phyloP scores from a whole-genome alignment of 805 yeast species.

The Pichia cabralensis region DNA sequence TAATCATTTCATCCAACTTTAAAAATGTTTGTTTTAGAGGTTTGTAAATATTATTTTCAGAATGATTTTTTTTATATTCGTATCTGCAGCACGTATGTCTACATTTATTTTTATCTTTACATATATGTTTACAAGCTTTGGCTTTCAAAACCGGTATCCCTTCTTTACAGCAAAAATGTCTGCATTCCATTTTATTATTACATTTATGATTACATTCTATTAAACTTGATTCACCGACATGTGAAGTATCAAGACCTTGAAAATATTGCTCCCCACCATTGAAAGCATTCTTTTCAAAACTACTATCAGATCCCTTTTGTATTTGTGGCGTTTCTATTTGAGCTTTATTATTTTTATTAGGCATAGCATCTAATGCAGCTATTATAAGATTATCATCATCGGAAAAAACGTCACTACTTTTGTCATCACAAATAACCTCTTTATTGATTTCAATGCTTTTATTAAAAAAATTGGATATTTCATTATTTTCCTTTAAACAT shows the following conservation, averaged over 20 bases:
- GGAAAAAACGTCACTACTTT: constrained; percentile 1
- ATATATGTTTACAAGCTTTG: constrained; percentile 30
- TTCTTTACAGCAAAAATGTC: constrained; percentile 39
- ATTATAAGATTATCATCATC: constrained; percentile 13
- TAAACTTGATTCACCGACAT: constrained; percentile 4
- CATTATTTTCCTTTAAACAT: neutral
- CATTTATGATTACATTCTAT: constrained; percentile 34
- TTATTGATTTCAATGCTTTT: neutral
- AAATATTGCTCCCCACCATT: too few relatives aligned
- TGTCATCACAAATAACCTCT: too few relatives aligned
- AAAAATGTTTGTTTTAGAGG: too few relatives aligned
- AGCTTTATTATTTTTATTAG: neutral
- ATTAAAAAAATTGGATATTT: too few relatives aligned
- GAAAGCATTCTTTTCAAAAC: too few relatives aligned
- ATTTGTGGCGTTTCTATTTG: too few relatives aligned
- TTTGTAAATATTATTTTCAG: too few relatives aligned
- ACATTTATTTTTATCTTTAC: constrained; percentile 31
- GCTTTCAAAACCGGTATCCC: constrained; percentile 20
- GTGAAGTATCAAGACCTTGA: too few relatives aligned
- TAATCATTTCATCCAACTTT: too few relatives aligned
- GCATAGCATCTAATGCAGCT: too few relatives aligned
- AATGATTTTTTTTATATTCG: too few relatives aligned
- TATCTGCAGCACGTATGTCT: constrained; percentile 27
- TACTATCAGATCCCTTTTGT: too few relatives aligned
- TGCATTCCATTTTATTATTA: constrained; percentile 29